Evolutionary conservation across 139 green algal genomes (phyloP).

Genomic region (Zygnema cylindricum): DNA sequence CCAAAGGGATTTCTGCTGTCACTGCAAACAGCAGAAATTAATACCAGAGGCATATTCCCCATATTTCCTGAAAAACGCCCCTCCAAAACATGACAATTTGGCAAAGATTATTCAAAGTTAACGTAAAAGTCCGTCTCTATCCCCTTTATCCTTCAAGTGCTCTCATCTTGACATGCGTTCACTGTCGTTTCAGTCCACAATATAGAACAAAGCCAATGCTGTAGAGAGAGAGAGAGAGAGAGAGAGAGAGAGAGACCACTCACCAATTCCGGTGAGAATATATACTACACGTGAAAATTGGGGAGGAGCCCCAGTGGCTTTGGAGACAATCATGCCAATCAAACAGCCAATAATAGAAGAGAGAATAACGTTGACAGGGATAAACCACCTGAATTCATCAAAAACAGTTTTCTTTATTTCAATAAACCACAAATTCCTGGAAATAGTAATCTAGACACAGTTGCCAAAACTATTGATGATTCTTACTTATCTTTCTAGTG

Average conservation of each 20-base stretch:
- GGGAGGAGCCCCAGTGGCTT: slow-evolving; percentile 14
- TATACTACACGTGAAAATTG: slow-evolving; percentile 42
- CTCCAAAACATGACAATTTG: too few relatives aligned
- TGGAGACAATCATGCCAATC: slow-evolving; percentile 30
- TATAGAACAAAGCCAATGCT: too few relatives aligned
- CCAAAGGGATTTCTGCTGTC: slow-evolving; percentile 53
- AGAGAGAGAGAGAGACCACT: not conserved
- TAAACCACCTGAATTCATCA: slow-evolving; percentile 47
- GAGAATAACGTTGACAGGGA: slow-evolving; percentile 49
- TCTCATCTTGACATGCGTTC: too few relatives aligned
- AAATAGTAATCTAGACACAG: too few relatives aligned
- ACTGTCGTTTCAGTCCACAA: too few relatives aligned
- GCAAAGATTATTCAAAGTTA: too few relatives aligned
- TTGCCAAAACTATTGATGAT: too few relatives aligned
- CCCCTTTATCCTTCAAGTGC: too few relatives aligned
- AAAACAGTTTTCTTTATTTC: too few relatives aligned
- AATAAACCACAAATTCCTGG: too few relatives aligned
- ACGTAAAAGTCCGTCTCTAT: too few relatives aligned
- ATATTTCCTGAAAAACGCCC: slow-evolving; percentile 49
- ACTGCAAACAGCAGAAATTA: slow-evolving; percentile 65
- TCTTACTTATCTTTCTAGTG: too few relatives aligned
- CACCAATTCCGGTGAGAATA: slow-evolving; percentile 46
- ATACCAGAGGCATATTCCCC: slow-evolving; percentile 70
- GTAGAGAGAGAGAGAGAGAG: not conserved
- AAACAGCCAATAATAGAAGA: slow-evolving; percentile 37